Evolutionary conservation across 371 early-diverging fungal genomes (phyloP), one percentile per base, ranked within the genome.

Genomic region (Mortierella sp.): DNA sequence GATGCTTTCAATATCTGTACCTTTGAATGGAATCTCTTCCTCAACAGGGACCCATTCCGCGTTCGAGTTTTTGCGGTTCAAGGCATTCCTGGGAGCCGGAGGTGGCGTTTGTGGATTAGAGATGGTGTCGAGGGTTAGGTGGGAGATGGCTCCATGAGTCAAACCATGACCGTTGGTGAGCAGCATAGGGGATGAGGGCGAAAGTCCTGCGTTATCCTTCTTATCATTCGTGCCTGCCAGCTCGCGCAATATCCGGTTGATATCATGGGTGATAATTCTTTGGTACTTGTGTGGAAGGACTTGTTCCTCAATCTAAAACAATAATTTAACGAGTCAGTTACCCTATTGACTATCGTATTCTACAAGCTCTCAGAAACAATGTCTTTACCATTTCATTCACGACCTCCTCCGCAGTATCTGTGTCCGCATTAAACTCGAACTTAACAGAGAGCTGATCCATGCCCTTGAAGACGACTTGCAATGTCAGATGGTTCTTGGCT

Each of bases 371-470:
- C 28, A 43, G 43, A 43, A 43, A 43, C 9, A 43, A 11, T 11
- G 43, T 11, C 43, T 4, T 41, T 67, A 73, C 93, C 96, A 97
- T 96, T 83, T 97, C 97, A 58, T 90, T 91, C 10, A 96, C 95
- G 6, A 97, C 96, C 74, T 93, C 93, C 60, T 96, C 96, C 1
- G 96, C 95, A 9, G 97, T 97, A 74, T 97, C 97, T 9, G 90
- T 91, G 33, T 94, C 93, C 16, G 91, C 90, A 83, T 96, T 93
- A 83, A 95, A 97, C 67, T 94, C 93, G 87, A 97, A 97, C 74
- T 95, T 96, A 19, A 97, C 94, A 9, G 95, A 92, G 13, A 92
- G 85, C 67, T 89, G 89, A 72, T 95, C 95, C 83, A 89, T 91
- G 41, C 94, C 94, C 66, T 91, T 92, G 72, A 95, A 95, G 19